Evolutionary conservation across 2,329 filamentous ascomycete species (phyloP), one percentile per base, ranked within the genome.

Genomic region (Diaporthe ilicicola): DNA sequence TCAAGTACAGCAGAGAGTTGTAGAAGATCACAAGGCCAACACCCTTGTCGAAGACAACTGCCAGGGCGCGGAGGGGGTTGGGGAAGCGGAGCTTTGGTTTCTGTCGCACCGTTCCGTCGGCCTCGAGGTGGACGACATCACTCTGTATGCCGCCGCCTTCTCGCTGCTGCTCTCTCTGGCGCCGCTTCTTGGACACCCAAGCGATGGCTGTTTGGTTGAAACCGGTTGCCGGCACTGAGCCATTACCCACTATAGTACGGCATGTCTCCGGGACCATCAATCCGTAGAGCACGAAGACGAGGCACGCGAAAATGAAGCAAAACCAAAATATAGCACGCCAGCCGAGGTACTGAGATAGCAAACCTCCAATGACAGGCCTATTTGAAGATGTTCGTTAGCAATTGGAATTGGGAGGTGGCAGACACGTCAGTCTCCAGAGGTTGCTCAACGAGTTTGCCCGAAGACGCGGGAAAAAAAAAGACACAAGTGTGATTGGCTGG

Each of bases 321-420:
- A 92, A 92, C 90, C 90, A 93, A 75, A 93, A 93, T 69, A 92
- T 89, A 68, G 87, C 84, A n/a, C 87, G 82, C 91, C 91, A 93
- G 10, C 89, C 90, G 0, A 92, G 83, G 72, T 87, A 91, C 73
- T 92, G 83, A 22, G 86, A 85, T 22, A 94, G 79, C 1, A 93
- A 73, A 1, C 91, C 92, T 17, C 92, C 91, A 4, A 93, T 81
- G 1, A 92, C 85, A 0, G 91, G 90, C 0, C 59, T 64, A n/a
- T 64, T 64, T 48, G 12, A 32, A 27, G n/a, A 24, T 9, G 13
- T 9, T 37, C 22, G 22, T 64, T 37, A 64, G 44, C 19, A 37
- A 22, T 22, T 37, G n/a, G 8, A 39, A 5, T 37, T 24, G 13
- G 22, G 27, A 37, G 19, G 50, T 12, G n/a, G 13, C 4, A 37